Evolutionary conservation across 2,329 filamentous ascomycete species (phyloP).

Genomic region (Parascedosporium putredinis): DNA sequence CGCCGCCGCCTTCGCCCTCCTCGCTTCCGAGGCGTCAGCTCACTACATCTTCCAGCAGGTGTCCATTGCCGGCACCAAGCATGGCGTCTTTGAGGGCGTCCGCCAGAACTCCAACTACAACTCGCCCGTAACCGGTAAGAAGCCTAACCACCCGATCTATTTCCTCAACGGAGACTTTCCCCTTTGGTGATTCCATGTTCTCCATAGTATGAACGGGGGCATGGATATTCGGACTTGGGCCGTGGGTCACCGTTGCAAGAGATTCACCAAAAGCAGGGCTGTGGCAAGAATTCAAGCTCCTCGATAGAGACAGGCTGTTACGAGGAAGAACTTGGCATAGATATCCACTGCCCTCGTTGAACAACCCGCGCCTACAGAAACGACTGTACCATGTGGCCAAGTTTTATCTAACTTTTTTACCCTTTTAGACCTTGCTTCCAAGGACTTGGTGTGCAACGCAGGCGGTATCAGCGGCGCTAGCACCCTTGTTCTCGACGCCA

Average conservation of each 20-base stretch:
- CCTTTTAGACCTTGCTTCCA: constrained; percentile 22
- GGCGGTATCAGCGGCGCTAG: constrained; percentile 20
- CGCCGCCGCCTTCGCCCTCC: constrained; percentile 1
- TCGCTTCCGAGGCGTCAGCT: constrained; percentile 11
- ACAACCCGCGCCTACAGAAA: too few relatives aligned
- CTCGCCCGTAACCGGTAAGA: constrained; percentile 21
- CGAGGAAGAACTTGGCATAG: too few relatives aligned
- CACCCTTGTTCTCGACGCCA: constrained; percentile 22
- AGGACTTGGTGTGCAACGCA: constrained; percentile 27
- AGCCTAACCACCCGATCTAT: background rate
- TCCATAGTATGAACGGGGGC: too few relatives aligned
- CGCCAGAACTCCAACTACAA: constrained; percentile 27
- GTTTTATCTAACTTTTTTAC: background rate
- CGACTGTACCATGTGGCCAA: background rate
- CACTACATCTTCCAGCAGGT: constrained; percentile 22
- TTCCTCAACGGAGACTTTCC: too few relatives aligned
- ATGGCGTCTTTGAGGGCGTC: constrained; percentile 22
- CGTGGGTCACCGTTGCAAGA: too few relatives aligned
- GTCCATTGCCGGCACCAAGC: constrained; percentile 16
- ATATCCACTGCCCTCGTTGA: too few relatives aligned
- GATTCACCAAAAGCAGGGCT: too few relatives aligned
- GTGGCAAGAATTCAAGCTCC: too few relatives aligned
- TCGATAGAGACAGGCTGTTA: too few relatives aligned
- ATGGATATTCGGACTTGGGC: too few relatives aligned
- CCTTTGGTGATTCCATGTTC: too few relatives aligned